These are phyloP conservation scores for Coelastrella sp. DNA, from an alignment of 139 green algal species.

Conservation along the genomic window DNA sequence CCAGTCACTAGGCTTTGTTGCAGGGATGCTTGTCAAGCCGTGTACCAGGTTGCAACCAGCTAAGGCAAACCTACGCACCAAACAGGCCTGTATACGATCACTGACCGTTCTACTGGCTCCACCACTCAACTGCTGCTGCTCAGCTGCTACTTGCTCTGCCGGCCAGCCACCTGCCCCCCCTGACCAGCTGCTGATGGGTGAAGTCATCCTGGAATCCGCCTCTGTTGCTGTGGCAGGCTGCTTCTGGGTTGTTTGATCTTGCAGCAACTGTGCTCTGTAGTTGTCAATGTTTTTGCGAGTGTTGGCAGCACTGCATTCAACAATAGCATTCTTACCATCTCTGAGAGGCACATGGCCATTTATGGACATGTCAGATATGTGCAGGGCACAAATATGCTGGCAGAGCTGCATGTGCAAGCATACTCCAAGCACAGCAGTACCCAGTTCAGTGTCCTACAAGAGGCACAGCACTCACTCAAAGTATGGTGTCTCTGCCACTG, in stretches of 20 bases:
- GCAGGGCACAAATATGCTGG: too few species aligned
- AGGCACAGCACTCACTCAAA: background rate
- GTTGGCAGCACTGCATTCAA: background rate
- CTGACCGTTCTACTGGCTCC: background rate
- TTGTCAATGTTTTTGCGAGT: background rate
- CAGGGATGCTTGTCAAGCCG: background rate
- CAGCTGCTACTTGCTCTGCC: too few species aligned
- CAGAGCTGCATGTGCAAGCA: too few species aligned
- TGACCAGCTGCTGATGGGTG: too few species aligned
- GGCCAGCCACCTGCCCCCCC: too few species aligned
- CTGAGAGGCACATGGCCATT: too few species aligned
- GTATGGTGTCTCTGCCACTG: constrained; percentile 10
- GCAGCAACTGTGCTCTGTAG: constrained; percentile 12
- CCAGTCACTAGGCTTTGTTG: background rate
- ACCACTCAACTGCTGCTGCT: background rate
- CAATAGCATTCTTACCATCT: too few species aligned
- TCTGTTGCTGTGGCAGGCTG: background rate
- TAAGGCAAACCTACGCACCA: background rate
- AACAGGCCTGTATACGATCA: background rate
- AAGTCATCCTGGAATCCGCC: background rate
- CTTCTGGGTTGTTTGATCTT: background rate
- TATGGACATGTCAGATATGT: too few species aligned
- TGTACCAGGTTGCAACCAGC: background rate
- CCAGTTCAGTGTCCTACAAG: too few species aligned
- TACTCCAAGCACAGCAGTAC: too few species aligned